A percentile compares a stretch with the other conserved stretches of the same genome.
These are phyloP conservation scores for Cajanus cajan DNA, from an alignment of 306 rosid genomes.

Conservation along the genomic window DNA sequence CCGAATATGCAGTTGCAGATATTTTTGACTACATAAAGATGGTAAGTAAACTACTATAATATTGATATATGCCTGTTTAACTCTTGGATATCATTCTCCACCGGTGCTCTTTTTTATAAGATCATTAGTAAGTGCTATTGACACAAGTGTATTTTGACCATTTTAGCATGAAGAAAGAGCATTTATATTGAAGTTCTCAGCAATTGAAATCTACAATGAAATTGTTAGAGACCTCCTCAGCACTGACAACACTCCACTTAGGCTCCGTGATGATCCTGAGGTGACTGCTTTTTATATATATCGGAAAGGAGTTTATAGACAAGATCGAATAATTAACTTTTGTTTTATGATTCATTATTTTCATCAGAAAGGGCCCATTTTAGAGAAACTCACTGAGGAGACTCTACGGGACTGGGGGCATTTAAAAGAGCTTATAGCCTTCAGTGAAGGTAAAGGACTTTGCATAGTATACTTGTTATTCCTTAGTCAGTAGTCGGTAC, in stretches of 20 bases:
- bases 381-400: constrained; percentile 96
- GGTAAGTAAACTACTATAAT: constrained; percentile 50
- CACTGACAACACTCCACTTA: constrained; percentile 73
- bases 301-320: constrained; percentile 14
- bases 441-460: constrained; percentile 79
- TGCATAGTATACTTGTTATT: constrained; percentile 20
- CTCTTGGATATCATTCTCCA: constrained; percentile 5
- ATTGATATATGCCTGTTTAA: constrained; percentile 1
- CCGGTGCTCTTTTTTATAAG: constrained; percentile 17
- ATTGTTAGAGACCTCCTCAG: constrained; percentile 92
- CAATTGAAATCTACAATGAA: constrained; percentile 98
- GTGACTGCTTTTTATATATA: constrained; percentile 42
- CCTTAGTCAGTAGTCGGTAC: constrained; percentile 13
- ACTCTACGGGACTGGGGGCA: constrained; percentile 85
- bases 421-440: constrained; percentile 76
- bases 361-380: constrained; percentile 73
- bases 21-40: constrained; percentile 78
- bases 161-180: constrained; percentile 97
- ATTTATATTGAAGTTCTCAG: constrained; percentile 83
- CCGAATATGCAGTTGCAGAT: constrained; percentile 84
- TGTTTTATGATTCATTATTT: constrained; percentile 36
- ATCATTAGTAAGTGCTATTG: constrained; percentile 9
- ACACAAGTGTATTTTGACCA: constrained; percentile 22
- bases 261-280: constrained; percentile 98
- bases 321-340: constrained; percentile 9